Base-by-base conservation (phyloP, 2,329 filamentous ascomycete genomes). In the Delphinella strobiligena region DNA sequence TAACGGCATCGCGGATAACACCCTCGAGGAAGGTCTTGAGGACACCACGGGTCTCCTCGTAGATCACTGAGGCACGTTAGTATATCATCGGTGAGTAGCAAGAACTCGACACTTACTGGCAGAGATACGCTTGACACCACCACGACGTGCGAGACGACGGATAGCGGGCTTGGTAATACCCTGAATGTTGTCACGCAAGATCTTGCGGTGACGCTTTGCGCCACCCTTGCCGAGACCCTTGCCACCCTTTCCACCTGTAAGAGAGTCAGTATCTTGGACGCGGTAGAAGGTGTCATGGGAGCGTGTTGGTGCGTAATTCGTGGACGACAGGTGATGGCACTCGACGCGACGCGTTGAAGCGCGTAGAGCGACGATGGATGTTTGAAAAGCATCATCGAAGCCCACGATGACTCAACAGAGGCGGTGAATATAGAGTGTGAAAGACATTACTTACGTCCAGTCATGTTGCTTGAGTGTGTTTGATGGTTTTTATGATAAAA, bases 51-150 rank as follows among this genome's bases (percentile, higher is more conserved):
- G 81, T 85, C 72, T 86, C 78, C 63, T 83, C 80, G 72, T 85
- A 85, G 71, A 85, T 85, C 80, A 83, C 72, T 74, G 52, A 18
- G 27, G 31, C 12, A 12, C 27, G 32, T 47, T 31, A 47, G 42
- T 24, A 14, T 32, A 17, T 35, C 24, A 27, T 15, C 37, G 27
- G 15, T 15, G n/a, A 19, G 15, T 29, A 38, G 32, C 37, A 12
- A 31, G 34, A 31, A 33, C 39, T 37, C 32, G 37, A 30, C 42
- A 42, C 38, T 64, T 77, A 84, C 80, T 93, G 64, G 88, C 88
- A 61, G 87, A 94, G 61, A 95, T 95, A 93, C 88, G 88, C 85
- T 95, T 95, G 77, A 95, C 88, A 88, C 88, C 88, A 68, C 88
- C 88, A 91, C 88, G 87, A 72, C 88, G 88, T 52, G 88, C 88